These are phyloP conservation scores for Conringia planisiliqua DNA, from an alignment of 345 rosid species.

Conservation along the genomic window DNA sequence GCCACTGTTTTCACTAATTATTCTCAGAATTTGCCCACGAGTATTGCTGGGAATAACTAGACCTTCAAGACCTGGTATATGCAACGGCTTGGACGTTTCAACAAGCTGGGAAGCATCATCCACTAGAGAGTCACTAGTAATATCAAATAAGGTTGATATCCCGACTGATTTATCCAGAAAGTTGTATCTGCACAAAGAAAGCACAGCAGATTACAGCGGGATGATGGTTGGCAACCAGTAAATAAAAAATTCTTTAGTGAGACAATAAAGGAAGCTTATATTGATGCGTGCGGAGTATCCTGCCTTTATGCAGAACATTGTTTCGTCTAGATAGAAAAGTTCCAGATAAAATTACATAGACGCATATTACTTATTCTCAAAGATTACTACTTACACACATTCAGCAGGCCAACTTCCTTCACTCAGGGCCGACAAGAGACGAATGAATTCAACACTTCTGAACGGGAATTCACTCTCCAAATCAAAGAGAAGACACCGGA, in stretches of 20 bases:
- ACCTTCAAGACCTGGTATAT: slow-evolving; percentile 77
- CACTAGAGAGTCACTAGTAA: slow-evolving; percentile 46
- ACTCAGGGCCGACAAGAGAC: slow-evolving; percentile 77
- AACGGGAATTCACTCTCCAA: slow-evolving; percentile 89
- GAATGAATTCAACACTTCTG: slow-evolving; percentile 67
- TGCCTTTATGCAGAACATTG: slow-evolving; percentile 1
- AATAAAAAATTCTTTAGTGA: not conserved
- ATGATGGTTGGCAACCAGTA: slow-evolving; percentile 3
- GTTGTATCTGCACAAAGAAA: slow-evolving; percentile 58
- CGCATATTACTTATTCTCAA: not conserved
- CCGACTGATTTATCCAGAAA: slow-evolving; percentile 89
- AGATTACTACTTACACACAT: slow-evolving; percentile 72
- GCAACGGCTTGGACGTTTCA: slow-evolving; percentile 57
- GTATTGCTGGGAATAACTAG: slow-evolving; percentile 69
- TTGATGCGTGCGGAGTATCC: not conserved
- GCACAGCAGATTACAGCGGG: not conserved
- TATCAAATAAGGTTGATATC: slow-evolving; percentile 70
- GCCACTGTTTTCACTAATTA: slow-evolving; percentile 53
- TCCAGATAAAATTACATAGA: slow-evolving; percentile 3
- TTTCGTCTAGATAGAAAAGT: slow-evolving; percentile 5
- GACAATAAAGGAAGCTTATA: slow-evolving; percentile 13
- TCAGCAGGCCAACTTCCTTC: slow-evolving; percentile 98
- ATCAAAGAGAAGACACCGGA: slow-evolving; percentile 85
- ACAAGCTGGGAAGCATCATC: slow-evolving; percentile 59
- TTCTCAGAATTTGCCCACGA: slow-evolving; percentile 71